Conservation (phyloP, 768 basidiomycete species). For the Termitomyces sp. region DNA sequence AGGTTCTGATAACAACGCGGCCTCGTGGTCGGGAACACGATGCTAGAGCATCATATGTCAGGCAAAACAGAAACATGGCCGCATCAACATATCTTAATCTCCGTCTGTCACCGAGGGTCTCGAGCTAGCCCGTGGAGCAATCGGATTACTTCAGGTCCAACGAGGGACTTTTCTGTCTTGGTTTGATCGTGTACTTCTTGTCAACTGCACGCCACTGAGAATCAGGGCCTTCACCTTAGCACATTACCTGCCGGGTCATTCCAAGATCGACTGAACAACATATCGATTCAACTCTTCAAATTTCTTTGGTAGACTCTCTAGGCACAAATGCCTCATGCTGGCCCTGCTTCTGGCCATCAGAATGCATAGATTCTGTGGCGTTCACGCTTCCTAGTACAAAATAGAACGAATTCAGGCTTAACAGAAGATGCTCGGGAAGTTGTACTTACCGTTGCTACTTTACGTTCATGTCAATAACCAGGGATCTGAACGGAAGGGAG, state of each 20-base stretch:
- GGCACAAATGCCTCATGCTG: constrained; percentile 11
- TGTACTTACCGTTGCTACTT: not conserved
- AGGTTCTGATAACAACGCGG: not conserved
- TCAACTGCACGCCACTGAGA: constrained; percentile 9
- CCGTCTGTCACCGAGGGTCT: not conserved
- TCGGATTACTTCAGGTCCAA: not conserved
- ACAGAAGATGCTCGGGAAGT: not conserved
- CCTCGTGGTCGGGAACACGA: constrained; percentile 14
- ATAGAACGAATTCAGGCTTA: not conserved
- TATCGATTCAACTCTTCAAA: constrained; percentile 9
- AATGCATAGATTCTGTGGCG: constrained; percentile 10
- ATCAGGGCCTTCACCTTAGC: not conserved
- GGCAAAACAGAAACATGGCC: constrained; percentile 6
- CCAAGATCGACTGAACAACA: constrained; percentile 6
- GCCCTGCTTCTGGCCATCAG: constrained; percentile 2
- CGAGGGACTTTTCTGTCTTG: not conserved
- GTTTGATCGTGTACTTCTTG: not conserved
- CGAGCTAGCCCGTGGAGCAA: constrained; percentile 6
- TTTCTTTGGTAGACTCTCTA: constrained; percentile 3
- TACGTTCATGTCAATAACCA: not conserved
- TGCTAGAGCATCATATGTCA: constrained; percentile 12
- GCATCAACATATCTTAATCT: constrained; percentile 11
- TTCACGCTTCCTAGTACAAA: not conserved
- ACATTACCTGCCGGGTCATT: constrained; percentile 1
- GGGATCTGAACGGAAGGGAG: not conserved